Base-by-base conservation (phyloP, 768 basidiomycete species). In the Macrolepiota dolichaula region DNA sequence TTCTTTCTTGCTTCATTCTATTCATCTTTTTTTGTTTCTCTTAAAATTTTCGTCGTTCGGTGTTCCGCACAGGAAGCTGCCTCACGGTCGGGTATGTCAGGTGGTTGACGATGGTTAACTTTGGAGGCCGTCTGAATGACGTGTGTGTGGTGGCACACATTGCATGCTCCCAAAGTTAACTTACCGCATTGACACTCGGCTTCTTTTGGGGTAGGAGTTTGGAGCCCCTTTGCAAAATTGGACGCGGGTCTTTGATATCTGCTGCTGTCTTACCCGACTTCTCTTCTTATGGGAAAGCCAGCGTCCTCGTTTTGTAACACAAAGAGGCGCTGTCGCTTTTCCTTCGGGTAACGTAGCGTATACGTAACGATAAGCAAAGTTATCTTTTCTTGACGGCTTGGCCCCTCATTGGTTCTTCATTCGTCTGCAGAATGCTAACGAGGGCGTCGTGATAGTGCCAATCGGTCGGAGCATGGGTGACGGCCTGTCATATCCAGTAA, bases 401-500 rank as follows among this genome's bases (percentile, higher is more conserved):
- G 55, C 57, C 0, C 44, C 58, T 51, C 44, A 29, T 56, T 47
- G 6, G 52, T 51, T 3, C 51, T 56, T 53, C 40, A 40, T 37
- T 51, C 2, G 42, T 59, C 5, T 53, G 49, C 44, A 22, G 9
- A 32, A 27, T 52, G 51, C 51, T 65, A 59, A 36, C 64, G 46
- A 61, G 55, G 61, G 24, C 63, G 81, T 77, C 82, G 11, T 5
- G 3, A 68, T 80, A 72, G 89, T 90, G n/a, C 81, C 82, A 22
- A 72, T 81, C 44, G 80, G 80, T 57, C 74, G 72, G 46, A 78
- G 76, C 25, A 71, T 75, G 55, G 76, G 74, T 51, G 85, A 91
- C 67, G 92, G 91, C 2, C 62, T 89, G 25, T 73, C 73, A 36
- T 93, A 86, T 68, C 81, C 81, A 19, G 77, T 80, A 11, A 94